Percentiles rank a stretch among this genome's conserved stretches.
Evolutionary conservation across 2,329 filamentous ascomycete species (phyloP).

Genomic region (Ophiosphaerella korrae): DNA sequence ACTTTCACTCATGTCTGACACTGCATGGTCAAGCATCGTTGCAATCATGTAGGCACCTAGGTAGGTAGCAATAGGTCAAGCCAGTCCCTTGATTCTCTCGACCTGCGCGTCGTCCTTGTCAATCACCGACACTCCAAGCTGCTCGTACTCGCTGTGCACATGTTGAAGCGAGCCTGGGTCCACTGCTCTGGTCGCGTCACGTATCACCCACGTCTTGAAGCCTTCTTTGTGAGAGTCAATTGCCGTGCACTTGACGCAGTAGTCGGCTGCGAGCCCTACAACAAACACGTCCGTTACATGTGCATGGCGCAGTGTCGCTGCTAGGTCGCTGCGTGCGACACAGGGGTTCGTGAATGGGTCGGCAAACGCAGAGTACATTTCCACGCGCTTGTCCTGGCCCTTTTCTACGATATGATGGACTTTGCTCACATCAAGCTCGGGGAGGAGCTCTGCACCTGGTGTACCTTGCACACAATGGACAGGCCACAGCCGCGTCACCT

Average conservation of each 20-base stretch:
- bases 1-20: neutral
- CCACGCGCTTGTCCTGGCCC: slow-evolving; percentile 72
- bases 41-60: neutral
- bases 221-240: slow-evolving; percentile 77
- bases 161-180: slow-evolving; percentile 64
- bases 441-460: slow-evolving; percentile 72
- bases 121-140: slow-evolving; percentile 67
- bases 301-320: slow-evolving; percentile 59
- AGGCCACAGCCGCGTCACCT: slow-evolving; percentile 81
- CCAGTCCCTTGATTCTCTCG: slow-evolving; percentile 48
- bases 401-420: slow-evolving; percentile 77
- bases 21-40: neutral
- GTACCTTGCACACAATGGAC: slow-evolving; percentile 83
- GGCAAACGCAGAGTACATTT: slow-evolving; percentile 94
- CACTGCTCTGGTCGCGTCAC: slow-evolving; percentile 78
- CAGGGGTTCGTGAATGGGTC: slow-evolving; percentile 72
- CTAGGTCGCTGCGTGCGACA: slow-evolving; percentile 67
- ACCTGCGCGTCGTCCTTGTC: slow-evolving; percentile 63
- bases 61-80: neutral
- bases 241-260: slow-evolving; percentile 84
- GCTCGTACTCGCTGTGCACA: slow-evolving; percentile 60
- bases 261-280: slow-evolving; percentile 85
- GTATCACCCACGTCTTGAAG: slow-evolving; percentile 76
- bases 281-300: slow-evolving; percentile 80
- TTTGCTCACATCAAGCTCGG: slow-evolving; percentile 66